A percentile compares a stretch with the other conserved stretches of the same genome.
These are phyloP conservation scores for Monilinia fructicola DNA, from an alignment of 2,329 filamentous ascomycete species.

Conservation along the genomic window DNA sequence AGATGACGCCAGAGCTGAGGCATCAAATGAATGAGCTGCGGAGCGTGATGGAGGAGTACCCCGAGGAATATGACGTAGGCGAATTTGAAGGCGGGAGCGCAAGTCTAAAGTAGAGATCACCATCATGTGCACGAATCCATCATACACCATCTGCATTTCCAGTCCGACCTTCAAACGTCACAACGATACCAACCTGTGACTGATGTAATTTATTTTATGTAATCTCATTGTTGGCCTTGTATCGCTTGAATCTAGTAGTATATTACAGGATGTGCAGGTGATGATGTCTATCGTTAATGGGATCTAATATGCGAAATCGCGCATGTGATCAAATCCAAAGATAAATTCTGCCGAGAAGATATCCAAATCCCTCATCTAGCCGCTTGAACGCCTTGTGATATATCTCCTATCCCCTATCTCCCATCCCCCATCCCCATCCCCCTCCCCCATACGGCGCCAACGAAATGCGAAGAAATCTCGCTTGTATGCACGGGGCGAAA, in stretches of 20 bases:
- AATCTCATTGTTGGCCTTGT: too few species aligned
- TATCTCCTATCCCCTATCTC: neutral
- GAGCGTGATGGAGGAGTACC: constrained; percentile 79
- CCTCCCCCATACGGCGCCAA: too few species aligned
- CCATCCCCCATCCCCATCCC: neutral
- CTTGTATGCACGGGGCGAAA: neutral
- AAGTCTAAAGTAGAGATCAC: constrained; percentile 25
- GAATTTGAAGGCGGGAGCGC: constrained; percentile 69
- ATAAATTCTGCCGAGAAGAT: too few species aligned
- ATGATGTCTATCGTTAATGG: neutral
- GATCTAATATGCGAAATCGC: neutral
- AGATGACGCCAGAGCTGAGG: constrained; percentile 75
- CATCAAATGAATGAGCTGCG: constrained; percentile 75
- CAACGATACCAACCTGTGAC: too few species aligned
- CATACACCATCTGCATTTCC: too few species aligned
- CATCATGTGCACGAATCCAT: too few species aligned
- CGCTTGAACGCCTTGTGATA: too few species aligned
- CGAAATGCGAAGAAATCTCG: neutral
- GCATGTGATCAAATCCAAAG: too few species aligned
- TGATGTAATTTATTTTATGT: too few species aligned
- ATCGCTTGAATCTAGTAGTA: neutral
- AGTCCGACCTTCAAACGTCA: too few species aligned
- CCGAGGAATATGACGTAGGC: constrained; percentile 83
- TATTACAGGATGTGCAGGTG: too few species aligned
- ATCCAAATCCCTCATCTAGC: too few species aligned